These are phyloP conservation scores for Cercis canadensis DNA, from an alignment of 306 rosid species.

Conservation along the genomic window DNA sequence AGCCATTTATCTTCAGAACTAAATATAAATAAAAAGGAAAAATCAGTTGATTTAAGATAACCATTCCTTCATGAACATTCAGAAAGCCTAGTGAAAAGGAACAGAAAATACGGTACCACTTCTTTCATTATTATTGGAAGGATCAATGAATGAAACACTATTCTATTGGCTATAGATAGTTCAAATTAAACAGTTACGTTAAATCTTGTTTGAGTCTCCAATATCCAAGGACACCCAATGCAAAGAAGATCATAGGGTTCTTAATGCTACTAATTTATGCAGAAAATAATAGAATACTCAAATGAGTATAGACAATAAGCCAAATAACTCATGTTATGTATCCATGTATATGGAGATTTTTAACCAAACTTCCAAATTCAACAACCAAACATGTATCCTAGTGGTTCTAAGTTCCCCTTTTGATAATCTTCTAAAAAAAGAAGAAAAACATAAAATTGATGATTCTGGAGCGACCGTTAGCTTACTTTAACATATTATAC, in stretches of 20 bases:
- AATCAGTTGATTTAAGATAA: not conserved
- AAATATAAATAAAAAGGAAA: not conserved
- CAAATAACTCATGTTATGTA: too few species aligned
- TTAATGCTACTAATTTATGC: too few species aligned
- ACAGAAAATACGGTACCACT: not conserved
- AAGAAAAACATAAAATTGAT: not conserved
- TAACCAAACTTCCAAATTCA: too few species aligned
- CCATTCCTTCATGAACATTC: not conserved
- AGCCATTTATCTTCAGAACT: constrained; percentile 6
- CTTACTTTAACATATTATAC: constrained; percentile 7
- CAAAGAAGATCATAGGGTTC: too few species aligned
- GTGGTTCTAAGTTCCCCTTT: not conserved
- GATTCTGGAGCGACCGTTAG: constrained; percentile 7
- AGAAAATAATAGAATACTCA: too few species aligned
- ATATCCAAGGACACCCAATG: not conserved
- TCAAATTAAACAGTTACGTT: not conserved
- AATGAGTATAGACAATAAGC: too few species aligned
- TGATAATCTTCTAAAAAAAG: not conserved
- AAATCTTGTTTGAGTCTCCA: not conserved
- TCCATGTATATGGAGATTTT: too few species aligned
- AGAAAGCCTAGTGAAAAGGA: not conserved
- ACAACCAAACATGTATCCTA: constrained; percentile 2
- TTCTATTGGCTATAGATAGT: not conserved
- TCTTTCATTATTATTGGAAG: constrained; percentile 4
- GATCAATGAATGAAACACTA: not conserved